phyloP scores from a whole-genome alignment of 805 yeast species.

The Sugiyamaella chiloensis region DNA sequence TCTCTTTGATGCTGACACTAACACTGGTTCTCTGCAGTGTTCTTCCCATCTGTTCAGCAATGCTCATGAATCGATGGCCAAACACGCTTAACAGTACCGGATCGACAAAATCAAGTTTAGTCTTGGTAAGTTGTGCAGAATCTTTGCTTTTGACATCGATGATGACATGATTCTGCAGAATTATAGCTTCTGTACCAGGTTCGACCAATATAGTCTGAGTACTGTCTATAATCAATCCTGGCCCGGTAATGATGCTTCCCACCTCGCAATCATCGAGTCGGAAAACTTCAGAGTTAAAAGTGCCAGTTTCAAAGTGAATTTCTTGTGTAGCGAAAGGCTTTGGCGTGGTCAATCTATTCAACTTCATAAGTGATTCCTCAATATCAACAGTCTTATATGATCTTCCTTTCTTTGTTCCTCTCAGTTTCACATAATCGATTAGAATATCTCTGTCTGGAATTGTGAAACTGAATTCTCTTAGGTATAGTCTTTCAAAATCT shows the following conservation, averaged over 20 bases:
- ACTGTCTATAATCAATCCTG: conserved; percentile 11
- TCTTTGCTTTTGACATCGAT: not conserved
- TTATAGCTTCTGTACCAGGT: conserved; percentile 5
- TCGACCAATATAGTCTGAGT: conserved; percentile 13
- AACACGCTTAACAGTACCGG: conserved; percentile 72
- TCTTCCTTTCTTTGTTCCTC: not conserved
- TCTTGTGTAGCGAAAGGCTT: not conserved
- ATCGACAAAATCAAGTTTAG: conserved; percentile 35
- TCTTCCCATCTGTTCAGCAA: conserved; percentile 85
- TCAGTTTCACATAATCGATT: not conserved
- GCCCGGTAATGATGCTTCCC: conserved; percentile 6
- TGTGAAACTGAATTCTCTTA: conserved; percentile 2
- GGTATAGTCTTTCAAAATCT: not conserved
- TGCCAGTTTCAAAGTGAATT: conserved; percentile 20
- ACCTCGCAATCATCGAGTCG: conserved; percentile 47
- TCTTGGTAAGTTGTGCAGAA: not conserved
- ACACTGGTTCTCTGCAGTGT: conserved; percentile 75
- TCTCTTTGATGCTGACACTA: conserved; percentile 75
- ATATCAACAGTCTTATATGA: not conserved
- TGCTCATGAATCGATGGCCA: conserved; percentile 82
- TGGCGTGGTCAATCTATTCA: not conserved
- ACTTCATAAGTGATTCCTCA: not conserved
- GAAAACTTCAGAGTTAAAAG: conserved; percentile 50
- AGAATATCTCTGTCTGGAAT: not conserved
- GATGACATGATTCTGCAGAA: conserved; percentile 8